A percentile compares a stretch with the other conserved stretches of the same genome.
Conservation (phyloP, 768 basidiomycete genomes). For the Lactarius quietus region DNA sequence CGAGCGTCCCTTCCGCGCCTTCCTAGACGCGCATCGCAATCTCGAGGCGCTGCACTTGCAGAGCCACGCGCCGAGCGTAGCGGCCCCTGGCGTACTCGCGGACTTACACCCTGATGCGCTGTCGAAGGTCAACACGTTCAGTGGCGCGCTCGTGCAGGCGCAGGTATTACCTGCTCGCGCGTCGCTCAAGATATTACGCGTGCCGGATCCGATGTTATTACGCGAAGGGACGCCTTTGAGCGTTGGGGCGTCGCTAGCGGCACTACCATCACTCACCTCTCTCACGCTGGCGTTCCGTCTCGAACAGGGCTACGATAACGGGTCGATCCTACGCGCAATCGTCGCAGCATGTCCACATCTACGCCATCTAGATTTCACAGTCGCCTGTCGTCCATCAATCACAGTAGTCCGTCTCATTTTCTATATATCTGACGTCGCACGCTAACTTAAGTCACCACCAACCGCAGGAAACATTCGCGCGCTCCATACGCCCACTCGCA, state of each 20-base stretch:
- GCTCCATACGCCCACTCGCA: slow-evolving; percentile 55
- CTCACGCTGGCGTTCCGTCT: slow-evolving; percentile 65
- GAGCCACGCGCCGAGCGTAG: slow-evolving; percentile 31
- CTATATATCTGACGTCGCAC: too few species aligned
- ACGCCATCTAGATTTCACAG: slow-evolving; percentile 59
- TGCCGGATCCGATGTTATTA: slow-evolving; percentile 63
- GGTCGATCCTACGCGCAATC: slow-evolving; percentile 62
- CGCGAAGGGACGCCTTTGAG: slow-evolving; percentile 64
- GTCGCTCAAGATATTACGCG: slow-evolving; percentile 51
- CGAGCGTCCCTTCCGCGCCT: slow-evolving; percentile 58
- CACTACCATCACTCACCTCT: slow-evolving; percentile 50
- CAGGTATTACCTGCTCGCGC: slow-evolving; percentile 48
- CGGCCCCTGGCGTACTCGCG: slow-evolving; percentile 22
- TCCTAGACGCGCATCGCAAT: slow-evolving; percentile 61
- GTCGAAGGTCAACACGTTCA: slow-evolving; percentile 45
- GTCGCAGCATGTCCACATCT: slow-evolving; percentile 63
- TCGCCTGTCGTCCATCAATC: slow-evolving; percentile 66
- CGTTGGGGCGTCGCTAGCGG: slow-evolving; percentile 56
- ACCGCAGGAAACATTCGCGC: slow-evolving; percentile 57
- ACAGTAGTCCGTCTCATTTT: slow-evolving; percentile 62
- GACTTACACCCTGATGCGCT: slow-evolving; percentile 28
- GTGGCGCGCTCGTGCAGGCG: slow-evolving; percentile 64
- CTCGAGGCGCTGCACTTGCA: slow-evolving; percentile 50
- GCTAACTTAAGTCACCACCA: neutral
- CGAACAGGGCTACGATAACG: slow-evolving; percentile 68